Evolutionary conservation across 2,329 filamentous ascomycete species (phyloP).

Genomic region (Escovopsis weberi): DNA sequence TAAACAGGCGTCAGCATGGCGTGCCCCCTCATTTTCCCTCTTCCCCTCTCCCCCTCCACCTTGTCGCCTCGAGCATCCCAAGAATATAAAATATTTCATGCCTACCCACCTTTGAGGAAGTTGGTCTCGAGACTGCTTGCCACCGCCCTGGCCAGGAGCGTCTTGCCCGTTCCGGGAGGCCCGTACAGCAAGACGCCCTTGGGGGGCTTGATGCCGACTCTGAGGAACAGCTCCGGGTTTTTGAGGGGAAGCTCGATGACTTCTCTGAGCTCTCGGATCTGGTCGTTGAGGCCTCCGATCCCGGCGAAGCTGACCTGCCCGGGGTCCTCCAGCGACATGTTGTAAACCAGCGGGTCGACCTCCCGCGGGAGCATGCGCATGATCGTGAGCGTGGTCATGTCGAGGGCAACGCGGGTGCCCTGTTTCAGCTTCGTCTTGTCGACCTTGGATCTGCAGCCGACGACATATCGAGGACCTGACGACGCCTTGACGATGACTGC

Average conservation of each 20-base stretch:
- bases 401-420: conserved; percentile 89
- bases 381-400: conserved; percentile 99
- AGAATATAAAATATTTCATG: too few relatives aligned
- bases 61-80: too few relatives aligned
- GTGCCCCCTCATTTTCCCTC: too few relatives aligned
- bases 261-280: conserved; percentile 92
- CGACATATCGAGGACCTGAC: conserved; percentile 91
- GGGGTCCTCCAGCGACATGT: conserved; percentile 98
- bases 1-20: conserved; percentile 22
- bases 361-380: conserved; percentile 99
- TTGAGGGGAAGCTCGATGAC: conserved; percentile 97
- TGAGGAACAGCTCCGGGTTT: conserved; percentile 92
- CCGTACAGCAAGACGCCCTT: conserved; percentile 96
- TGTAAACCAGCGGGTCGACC: conserved; percentile 97
- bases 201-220: conserved; percentile 96
- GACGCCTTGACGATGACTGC: conserved; percentile 97
- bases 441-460: conserved; percentile 95
- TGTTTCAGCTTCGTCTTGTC: conserved; percentile 97
- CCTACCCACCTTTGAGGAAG: conserved; percentile 72
- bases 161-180: conserved; percentile 94
- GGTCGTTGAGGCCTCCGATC: conserved; percentile 94
- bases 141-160: conserved; percentile 81
- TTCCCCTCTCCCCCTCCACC: too few relatives aligned
- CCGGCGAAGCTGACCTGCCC: conserved; percentile 96
- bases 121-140: conserved; percentile 96